These are phyloP conservation scores for Neurospora pannonica DNA, from an alignment of 495 filamentous ascomycete species.

Conservation along the genomic window DNA sequence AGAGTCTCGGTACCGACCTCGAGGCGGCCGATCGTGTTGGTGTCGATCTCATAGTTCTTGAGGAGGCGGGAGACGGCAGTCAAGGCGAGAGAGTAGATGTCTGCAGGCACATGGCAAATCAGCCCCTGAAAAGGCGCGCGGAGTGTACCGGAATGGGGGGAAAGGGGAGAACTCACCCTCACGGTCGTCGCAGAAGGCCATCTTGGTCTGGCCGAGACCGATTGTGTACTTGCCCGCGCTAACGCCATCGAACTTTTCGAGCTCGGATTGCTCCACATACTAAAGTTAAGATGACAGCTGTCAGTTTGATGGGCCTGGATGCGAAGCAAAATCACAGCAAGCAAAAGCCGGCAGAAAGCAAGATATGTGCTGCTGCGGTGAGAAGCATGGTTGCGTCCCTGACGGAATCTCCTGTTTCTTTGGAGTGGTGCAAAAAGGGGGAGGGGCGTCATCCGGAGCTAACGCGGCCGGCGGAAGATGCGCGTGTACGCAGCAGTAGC, in stretches of 20 bases:
- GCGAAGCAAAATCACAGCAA: background rate
- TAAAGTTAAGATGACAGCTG: conserved; percentile 26
- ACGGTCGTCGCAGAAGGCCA: conserved; percentile 99
- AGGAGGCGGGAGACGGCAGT: conserved; percentile 83
- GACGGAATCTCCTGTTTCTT: background rate
- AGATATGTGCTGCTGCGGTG: background rate
- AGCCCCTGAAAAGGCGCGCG: conserved; percentile 13
- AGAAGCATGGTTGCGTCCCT: background rate
- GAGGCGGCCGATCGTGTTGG: conserved; percentile 79
- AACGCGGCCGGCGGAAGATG: background rate
- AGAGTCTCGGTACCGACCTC: conserved; percentile 98
- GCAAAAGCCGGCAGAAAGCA: background rate
- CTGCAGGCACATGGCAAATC: conserved; percentile 36
- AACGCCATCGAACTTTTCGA: conserved; percentile 98
- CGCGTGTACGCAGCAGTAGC: background rate
- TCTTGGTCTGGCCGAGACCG: conserved; percentile 97
- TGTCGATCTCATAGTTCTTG: conserved; percentile 88
- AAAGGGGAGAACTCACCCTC: conserved; percentile 58
- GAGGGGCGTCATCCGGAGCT: background rate
- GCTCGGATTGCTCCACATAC: conserved; percentile 93
- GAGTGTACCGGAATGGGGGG: background rate
- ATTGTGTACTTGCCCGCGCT: conserved; percentile 95
- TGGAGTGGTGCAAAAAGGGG: background rate
- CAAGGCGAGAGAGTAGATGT: conserved; percentile 95
- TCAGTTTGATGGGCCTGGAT: conserved; percentile 18